Percentiles rank a stretch among this genome's conserved stretches.
phyloP scores from a whole-genome alignment of 208 protist species.

The Wallacemonas rigidus region DNA sequence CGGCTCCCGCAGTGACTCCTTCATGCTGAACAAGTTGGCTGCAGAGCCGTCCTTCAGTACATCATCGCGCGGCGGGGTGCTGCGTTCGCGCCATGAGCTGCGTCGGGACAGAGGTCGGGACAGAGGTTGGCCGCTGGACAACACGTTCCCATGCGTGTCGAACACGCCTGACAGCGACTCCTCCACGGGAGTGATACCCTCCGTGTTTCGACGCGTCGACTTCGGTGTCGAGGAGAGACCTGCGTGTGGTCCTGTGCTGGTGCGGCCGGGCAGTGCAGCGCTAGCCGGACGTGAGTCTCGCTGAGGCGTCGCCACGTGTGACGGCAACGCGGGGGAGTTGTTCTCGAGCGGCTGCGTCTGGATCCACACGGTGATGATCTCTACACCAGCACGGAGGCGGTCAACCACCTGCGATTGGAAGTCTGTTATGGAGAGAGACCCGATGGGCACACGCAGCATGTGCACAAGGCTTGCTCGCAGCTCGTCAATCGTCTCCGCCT shows the following conservation, averaged over 20 bases:
- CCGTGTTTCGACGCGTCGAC: neutral
- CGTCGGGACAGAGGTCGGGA: neutral
- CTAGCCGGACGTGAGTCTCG: neutral
- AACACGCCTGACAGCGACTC: constrained; percentile 12
- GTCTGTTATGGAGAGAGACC: constrained; percentile 43
- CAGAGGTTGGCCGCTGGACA: neutral
- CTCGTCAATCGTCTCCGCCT: constrained; percentile 34
- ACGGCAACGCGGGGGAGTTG: neutral
- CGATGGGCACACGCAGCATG: constrained; percentile 43
- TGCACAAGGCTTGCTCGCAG: constrained; percentile 31
- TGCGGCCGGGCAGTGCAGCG: neutral
- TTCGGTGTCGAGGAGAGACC: constrained; percentile 7
- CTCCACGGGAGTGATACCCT: neutral
- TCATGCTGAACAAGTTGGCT: neutral
- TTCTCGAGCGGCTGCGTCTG: neutral
- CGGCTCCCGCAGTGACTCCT: constrained; percentile 18
- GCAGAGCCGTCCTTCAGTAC: neutral
- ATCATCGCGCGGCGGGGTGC: constrained; percentile 11
- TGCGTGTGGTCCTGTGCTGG: neutral
- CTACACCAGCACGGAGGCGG: constrained; percentile 37
- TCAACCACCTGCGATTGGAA: constrained; percentile 65
- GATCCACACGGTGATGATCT: constrained; percentile 55
- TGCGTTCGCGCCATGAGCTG: constrained; percentile 4
- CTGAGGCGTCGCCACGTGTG: neutral
- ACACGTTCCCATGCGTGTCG: neutral